phyloP scores from a whole-genome alignment of 108 stramenopile genomes.

The Cyclostephanos invisitatus region DNA sequence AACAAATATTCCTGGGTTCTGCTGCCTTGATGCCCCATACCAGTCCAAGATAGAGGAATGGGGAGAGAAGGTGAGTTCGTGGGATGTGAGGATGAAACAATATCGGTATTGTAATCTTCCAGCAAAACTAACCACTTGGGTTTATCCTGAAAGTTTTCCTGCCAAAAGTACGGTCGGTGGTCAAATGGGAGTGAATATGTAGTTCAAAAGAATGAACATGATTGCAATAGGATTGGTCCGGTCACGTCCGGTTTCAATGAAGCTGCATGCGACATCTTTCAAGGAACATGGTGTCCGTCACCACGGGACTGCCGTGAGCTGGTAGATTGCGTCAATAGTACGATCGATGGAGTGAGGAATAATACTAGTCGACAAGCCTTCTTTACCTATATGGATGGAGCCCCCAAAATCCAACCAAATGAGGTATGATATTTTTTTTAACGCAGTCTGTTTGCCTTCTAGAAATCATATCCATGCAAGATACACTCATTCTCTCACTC shows the following conservation, averaged over 20 bases:
- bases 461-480: no score
- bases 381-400: constrained; percentile 3
- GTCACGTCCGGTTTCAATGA: constrained; percentile 4
- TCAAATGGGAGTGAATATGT: background rate
- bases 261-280: constrained; percentile 4
- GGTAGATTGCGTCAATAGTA: background rate
- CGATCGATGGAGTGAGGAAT: background rate
- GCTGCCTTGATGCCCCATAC: no score
- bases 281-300: constrained; percentile 12
- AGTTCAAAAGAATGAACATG: background rate
- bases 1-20: no score
- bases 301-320: constrained; percentile 2
- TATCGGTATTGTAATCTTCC: background rate
- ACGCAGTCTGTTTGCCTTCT: no score
- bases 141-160: background rate
- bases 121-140: background rate
- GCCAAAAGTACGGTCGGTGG: constrained; percentile 7
- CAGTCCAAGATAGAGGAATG: constrained; percentile 6
- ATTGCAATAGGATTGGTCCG: background rate
- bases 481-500: no score
- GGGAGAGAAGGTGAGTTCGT: constrained; percentile 1
- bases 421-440: no score
- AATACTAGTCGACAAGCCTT: constrained; percentile 6
- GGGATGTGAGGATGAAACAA: background rate
- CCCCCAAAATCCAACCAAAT: constrained; percentile 1